phyloP scores from a whole-genome alignment of 2,329 filamentous ascomycete genomes.

The Gnomoniopsis smithogilvyi region DNA sequence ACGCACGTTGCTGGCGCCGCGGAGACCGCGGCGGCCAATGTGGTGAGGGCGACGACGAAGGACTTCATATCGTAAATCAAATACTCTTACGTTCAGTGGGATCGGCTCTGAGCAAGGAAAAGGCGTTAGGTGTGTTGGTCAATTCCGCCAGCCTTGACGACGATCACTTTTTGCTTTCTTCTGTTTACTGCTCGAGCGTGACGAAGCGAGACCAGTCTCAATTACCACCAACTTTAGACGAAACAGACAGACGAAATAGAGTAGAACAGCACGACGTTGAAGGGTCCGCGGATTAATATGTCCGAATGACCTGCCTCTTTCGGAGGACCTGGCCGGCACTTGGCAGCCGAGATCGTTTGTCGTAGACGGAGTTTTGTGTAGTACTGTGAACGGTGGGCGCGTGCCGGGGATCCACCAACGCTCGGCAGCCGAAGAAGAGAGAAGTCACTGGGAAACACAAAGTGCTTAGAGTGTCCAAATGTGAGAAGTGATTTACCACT shows the following conservation, averaged over 20 bases:
- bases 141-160: no score
- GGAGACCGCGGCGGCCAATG: neutral
- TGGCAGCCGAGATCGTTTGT: neutral
- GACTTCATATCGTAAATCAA: neutral
- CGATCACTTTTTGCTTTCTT: no score
- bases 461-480: neutral
- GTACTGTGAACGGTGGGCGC: neutral
- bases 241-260: no score
- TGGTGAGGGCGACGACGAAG: neutral
- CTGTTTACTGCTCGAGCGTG: no score
- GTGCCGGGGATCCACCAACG: no score
- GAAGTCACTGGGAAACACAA: neutral
- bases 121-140: neutral
- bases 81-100: neutral
- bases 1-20: conserved; percentile 10
- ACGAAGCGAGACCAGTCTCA: no score
- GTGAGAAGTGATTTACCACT: neutral
- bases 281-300: neutral
- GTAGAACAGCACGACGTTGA: neutral
- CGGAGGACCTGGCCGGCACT: neutral
- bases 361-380: neutral
- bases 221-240: neutral
- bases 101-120: neutral
- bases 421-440: neutral
- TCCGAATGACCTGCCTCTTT: neutral